Conservation (phyloP, 2,329 filamentous ascomycete genomes). For the Paradendryphiella salina region DNA sequence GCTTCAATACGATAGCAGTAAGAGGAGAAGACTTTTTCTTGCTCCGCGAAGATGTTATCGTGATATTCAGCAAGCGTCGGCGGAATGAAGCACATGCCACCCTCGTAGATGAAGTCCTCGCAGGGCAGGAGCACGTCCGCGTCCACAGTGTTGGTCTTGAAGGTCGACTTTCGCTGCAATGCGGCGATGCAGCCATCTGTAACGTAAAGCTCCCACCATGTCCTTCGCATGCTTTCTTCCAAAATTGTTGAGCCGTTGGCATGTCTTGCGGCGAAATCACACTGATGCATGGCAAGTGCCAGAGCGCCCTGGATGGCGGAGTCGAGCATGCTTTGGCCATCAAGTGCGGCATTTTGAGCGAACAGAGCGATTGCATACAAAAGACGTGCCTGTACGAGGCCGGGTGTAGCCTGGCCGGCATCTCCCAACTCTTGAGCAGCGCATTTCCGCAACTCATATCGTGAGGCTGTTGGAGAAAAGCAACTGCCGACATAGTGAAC, state of each 20-base stretch:
- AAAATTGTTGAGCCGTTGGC: conserved; percentile 65
- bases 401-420: conserved; percentile 39
- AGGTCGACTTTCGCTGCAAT: conserved; percentile 69
- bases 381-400: conserved; percentile 73
- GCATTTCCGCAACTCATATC: conserved; percentile 43
- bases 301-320: conserved; percentile 71
- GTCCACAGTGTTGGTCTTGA: conserved; percentile 64
- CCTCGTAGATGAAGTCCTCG: conserved; percentile 67
- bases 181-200: conserved; percentile 80
- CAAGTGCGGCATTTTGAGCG: conserved; percentile 67
- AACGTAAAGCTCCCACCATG: conserved; percentile 82
- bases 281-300: conserved; percentile 71
- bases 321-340: conserved; percentile 65
- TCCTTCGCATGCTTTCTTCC: conserved; percentile 80
- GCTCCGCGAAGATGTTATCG: conserved; percentile 68
- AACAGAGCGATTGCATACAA: conserved; percentile 74
- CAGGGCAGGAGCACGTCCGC: conserved; percentile 75
- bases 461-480: conserved; percentile 50
- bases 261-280: conserved; percentile 64
- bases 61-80: conserved; percentile 72
- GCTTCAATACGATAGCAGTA: conserved; percentile 81
- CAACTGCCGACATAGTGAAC: conserved; percentile 58
- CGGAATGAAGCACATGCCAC: conserved; percentile 16
- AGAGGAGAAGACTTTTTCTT: conserved; percentile 73
- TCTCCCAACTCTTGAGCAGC: conserved; percentile 14